Percentiles rank a stretch among this genome's conserved stretches.
These are phyloP conservation scores for Neurospora sp. DNA, from an alignment of 495 filamentous ascomycete genomes.

Conservation along the genomic window DNA sequence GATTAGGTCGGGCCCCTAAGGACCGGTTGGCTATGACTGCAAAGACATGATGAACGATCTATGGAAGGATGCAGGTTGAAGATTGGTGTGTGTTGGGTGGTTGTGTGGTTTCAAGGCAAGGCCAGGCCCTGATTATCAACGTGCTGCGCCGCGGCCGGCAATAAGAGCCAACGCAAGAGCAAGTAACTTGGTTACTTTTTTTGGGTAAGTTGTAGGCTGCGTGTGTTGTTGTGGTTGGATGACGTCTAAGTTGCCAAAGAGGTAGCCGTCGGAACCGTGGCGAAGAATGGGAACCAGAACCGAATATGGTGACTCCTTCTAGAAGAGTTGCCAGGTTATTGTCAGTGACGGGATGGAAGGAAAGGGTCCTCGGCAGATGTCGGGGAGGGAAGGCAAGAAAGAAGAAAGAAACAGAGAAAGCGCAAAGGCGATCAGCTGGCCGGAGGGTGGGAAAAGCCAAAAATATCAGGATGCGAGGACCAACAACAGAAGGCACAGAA, in stretches of 20 bases:
- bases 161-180: background rate
- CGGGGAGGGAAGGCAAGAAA: background rate
- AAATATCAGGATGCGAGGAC: conserved; percentile 24
- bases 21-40: conserved; percentile 48
- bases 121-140: background rate
- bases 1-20: conserved; percentile 40
- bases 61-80: conserved; percentile 8
- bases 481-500: background rate
- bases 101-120: conserved; percentile 10
- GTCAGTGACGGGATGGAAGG: background rate
- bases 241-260: conserved; percentile 6
- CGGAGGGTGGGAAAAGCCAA: background rate
- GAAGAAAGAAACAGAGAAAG: background rate
- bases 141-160: background rate
- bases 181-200: background rate
- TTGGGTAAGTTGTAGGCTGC: background rate
- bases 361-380: conserved; percentile 1
- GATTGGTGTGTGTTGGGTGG: conserved; percentile 2
- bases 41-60: conserved; percentile 27
- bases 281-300: background rate
- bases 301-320: background rate
- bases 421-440: background rate
- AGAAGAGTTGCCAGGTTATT: background rate
- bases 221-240: conserved; percentile 1
- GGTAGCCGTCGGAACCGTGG: conserved; percentile 3